Conservation (phyloP, 176 grass and related monocot genomes). For the Avena atlantica region DNA sequence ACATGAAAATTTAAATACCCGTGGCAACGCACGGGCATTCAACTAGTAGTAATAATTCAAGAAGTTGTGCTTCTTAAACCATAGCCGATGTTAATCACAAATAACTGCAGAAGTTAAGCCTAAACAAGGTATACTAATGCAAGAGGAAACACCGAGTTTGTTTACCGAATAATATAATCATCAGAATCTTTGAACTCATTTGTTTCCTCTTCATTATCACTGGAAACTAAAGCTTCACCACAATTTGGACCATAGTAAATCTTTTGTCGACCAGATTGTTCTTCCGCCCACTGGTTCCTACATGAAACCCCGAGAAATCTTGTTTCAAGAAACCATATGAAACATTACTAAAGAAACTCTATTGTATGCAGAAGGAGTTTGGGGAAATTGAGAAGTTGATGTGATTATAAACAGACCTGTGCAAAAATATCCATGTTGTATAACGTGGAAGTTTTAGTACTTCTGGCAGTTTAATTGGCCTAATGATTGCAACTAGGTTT, state of each 20-base stretch:
- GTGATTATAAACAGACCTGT: conserved; percentile 68
- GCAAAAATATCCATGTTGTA: conserved; percentile 89
- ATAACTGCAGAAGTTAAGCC: conserved; percentile 35
- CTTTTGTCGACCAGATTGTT: conserved; percentile 86
- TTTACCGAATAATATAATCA: conserved; percentile 82
- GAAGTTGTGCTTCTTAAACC: conserved; percentile 18
- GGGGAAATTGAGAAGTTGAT: conserved; percentile 15
- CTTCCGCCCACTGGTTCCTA: conserved; percentile 90
- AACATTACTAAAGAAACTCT: background rate
- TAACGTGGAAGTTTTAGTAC: conserved; percentile 69
- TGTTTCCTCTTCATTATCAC: conserved; percentile 88
- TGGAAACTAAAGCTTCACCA: conserved; percentile 90
- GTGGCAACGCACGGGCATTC: no score
- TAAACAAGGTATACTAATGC: background rate
- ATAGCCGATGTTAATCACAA: conserved; percentile 1
- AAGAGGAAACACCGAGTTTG: conserved; percentile 4
- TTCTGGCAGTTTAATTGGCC: conserved; percentile 70
- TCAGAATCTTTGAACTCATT: conserved; percentile 74
- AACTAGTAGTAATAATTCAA: background rate
- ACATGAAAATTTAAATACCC: no score
- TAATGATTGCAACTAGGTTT: conserved; percentile 56
- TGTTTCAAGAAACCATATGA: conserved; percentile 14
- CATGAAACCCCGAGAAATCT: conserved; percentile 13
- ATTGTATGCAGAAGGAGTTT: background rate
- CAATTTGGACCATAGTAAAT: conserved; percentile 89